Evolutionary conservation across 2,329 filamentous ascomycete species (phyloP), one percentile per base, ranked within the genome.

Genomic region (Fusarium agapanthi): DNA sequence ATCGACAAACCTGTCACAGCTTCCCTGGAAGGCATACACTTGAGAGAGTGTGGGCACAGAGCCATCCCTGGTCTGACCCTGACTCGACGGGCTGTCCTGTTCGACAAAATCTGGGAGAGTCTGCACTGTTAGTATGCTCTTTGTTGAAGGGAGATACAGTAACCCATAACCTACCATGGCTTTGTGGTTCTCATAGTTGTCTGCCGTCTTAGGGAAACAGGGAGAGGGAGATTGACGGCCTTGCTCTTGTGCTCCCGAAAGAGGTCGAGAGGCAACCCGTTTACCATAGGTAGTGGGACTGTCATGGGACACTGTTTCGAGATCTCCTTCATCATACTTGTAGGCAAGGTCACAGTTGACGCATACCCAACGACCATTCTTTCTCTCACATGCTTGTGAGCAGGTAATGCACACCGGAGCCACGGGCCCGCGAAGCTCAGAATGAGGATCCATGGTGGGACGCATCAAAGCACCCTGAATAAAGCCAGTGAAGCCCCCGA

Each of bases 81-180:
- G 35, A 34, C 22, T 35, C 15, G 13, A 14, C 20, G 35, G 54
- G 24, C 24, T 14, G 26, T 11, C 26, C 18, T 24, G 30, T 12
- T 35, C 22, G 26, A 16, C 32, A 16, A 8, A n/a, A 30, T n/a
- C 13, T 15, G 40, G n/a, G 34, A 20, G 16, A 53, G 14, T 10
- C 63, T 72, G 24, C 20, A n/a, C 38, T 44, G 16, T 73, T 26
- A 73, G 57, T 50, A 51, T 47, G 11, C 6, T n/a, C 5, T 48
- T 8, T 20, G 11, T n/a, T 11, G 12, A 24, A 30, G 4, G 8
- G 26, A 48, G n/a, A 37, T 38, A 9, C 14, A n/a, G 35, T 24
- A 13, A 22, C 8, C 15, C 34, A 7, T 24, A 26, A 57, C 50
- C 8, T 35, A 70, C 68, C 61, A 28, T 22, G 10, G 3, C 14